Evolutionary conservation across 2,329 filamentous ascomycete genomes (phyloP), one percentile per base, ranked within the genome.

Genomic region (Sordariomycetes sp.): DNA sequence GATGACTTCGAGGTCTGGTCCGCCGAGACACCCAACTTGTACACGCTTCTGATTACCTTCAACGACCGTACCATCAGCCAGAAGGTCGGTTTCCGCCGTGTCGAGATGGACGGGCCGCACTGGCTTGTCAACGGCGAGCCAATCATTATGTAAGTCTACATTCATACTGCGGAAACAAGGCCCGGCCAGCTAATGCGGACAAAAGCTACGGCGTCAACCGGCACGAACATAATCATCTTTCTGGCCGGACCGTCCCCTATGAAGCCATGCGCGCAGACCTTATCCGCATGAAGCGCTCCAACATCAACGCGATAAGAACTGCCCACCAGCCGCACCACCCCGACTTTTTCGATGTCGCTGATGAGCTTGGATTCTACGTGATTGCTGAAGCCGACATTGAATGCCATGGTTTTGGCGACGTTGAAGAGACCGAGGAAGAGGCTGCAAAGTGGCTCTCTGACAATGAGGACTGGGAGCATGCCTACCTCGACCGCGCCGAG

Each of bases 281-380:
- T 2, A 46, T 78, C 3, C 58, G 75, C 5, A 85, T 85, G 79
- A 85, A 86, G 53, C 61, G 55, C 5, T 70, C 82, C 59, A 84
- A 84, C 45, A 68, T 85, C 56, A 86, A 86, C 42, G 75, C 80
- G 1, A 63, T 86, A 5, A 74, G 81, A 0, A 79, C 72, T 33
- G 79, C 72, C 2, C 81, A 86, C 48, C 78, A 85, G 39, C 75
- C 78, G 0, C 75, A 72, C 11, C 68, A 82, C 42, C 68, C 72
- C 1, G 58, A 61, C 3, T 46, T 82, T 3, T 72, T 75, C 20
- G 72, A 76, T 33, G 54, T 82, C 1, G 71, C 72, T 5, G 75
- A 82, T 40, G 74, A 81, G 49, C 61, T 82, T 14, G 78, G 78
- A 0, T 57, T 82, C 10, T 82, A 75, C 71, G 68, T 70, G 3